A percentile compares a stretch with the other conserved stretches of the same genome.
These are phyloP conservation scores for Xylaria arbuscula DNA, from an alignment of 2,329 filamentous ascomycete species.

Conservation along the genomic window DNA sequence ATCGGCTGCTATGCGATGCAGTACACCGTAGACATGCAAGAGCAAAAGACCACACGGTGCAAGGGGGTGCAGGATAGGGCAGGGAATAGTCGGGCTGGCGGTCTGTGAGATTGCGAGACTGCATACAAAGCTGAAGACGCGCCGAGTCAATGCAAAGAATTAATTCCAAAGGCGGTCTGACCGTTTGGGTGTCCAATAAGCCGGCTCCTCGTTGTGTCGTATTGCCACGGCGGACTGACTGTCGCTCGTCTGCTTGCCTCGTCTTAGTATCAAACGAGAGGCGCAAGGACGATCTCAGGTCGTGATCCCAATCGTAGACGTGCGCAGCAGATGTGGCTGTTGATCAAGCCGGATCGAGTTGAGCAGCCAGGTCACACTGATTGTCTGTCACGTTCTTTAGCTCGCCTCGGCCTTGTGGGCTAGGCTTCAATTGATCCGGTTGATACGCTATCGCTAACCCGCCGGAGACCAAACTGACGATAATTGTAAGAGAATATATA, in stretches of 20 bases:
- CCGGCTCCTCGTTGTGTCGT: slow-evolving; percentile 18
- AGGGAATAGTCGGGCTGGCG: slow-evolving; percentile 26
- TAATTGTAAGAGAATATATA: slow-evolving; percentile 13
- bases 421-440: slow-evolving; percentile 2
- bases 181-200: slow-evolving; percentile 36
- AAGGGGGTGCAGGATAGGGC: slow-evolving; percentile 15
- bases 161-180: slow-evolving; percentile 33
- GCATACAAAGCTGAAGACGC: slow-evolving; percentile 36
- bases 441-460: slow-evolving; percentile 7
- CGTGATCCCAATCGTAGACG: background rate
- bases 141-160: slow-evolving; percentile 35
- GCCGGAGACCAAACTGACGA: slow-evolving; percentile 1
- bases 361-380: slow-evolving; percentile 9
- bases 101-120: slow-evolving; percentile 30
- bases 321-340: background rate
- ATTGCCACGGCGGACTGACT: slow-evolving; percentile 16
- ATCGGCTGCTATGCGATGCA: slow-evolving; percentile 31
- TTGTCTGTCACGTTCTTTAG: slow-evolving; percentile 26
- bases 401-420: slow-evolving; percentile 3
- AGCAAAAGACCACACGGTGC: slow-evolving; percentile 19
- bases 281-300: slow-evolving; percentile 16
- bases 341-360: slow-evolving; percentile 5
- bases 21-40: slow-evolving; percentile 25
- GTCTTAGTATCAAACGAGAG: slow-evolving; percentile 14
- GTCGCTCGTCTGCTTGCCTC: slow-evolving; percentile 22